phyloP scores from a whole-genome alignment of 202 grass and related monocot genomes.

The Tripidium arundinaceum region DNA sequence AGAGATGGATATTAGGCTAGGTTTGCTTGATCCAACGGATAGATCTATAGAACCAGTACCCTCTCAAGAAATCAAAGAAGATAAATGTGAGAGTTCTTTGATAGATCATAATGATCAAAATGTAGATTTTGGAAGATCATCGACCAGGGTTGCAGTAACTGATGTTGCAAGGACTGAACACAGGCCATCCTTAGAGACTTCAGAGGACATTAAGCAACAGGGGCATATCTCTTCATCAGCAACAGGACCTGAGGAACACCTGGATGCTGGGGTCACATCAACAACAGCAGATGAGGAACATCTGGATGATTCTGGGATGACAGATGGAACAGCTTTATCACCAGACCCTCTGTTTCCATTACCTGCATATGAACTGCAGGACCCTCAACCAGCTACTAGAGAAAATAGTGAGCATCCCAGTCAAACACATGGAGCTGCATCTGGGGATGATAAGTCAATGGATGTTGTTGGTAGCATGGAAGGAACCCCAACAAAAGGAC shows the following conservation, averaged over 20 bases:
- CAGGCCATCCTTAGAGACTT: constrained; percentile 20
- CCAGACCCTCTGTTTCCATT: neutral
- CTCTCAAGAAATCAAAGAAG: constrained; percentile 12
- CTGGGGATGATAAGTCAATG: constrained; percentile 9
- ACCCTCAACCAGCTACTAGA: constrained; percentile 24
- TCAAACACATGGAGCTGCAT: neutral
- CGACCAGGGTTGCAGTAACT: neutral
- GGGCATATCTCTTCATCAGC: constrained; percentile 7
- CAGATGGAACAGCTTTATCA: neutral
- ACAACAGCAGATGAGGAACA: constrained; percentile 17
- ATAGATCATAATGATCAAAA: constrained; percentile 39
- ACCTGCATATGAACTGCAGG: constrained; percentile 21
- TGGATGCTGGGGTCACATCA: constrained; percentile 7
- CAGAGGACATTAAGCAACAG: constrained; percentile 23
- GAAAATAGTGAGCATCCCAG: constrained; percentile 17
- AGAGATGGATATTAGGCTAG: constrained; percentile 12
- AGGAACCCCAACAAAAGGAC: constrained; percentile 4
- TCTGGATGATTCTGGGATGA: neutral
- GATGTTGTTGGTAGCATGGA: constrained; percentile 4
- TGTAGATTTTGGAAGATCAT: constrained; percentile 10
- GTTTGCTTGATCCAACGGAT: constrained; percentile 16
- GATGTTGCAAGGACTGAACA: constrained; percentile 37
- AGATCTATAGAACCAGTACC: constrained; percentile 25
- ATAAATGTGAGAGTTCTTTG: constrained; percentile 23
- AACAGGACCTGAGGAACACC: neutral